Evolutionary conservation across 2,329 filamentous ascomycete genomes (phyloP).

Genomic region (Aspergillus brasiliensis): DNA sequence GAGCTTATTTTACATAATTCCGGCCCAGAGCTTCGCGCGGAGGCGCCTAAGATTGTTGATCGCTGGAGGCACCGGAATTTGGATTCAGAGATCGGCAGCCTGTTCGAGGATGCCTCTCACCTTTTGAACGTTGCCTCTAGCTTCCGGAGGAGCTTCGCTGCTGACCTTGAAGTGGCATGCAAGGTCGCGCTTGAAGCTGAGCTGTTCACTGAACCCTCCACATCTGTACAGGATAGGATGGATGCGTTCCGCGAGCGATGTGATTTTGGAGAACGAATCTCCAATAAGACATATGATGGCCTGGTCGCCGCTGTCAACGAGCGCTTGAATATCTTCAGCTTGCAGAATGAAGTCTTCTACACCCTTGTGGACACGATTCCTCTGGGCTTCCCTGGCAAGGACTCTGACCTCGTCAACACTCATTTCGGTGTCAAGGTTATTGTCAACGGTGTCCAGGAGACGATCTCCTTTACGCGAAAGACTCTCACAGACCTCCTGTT

Average conservation of each 20-base stretch:
- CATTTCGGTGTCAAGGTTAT: conserved; percentile 75
- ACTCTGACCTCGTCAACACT: conserved; percentile 55
- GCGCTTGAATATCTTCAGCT: conserved; percentile 55
- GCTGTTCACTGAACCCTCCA: conserved; percentile 71
- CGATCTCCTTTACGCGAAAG: conserved; percentile 69
- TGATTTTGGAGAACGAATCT: conserved; percentile 75
- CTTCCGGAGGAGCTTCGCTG: conserved; percentile 71
- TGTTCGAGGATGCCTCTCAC: conserved; percentile 58
- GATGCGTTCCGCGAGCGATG: conserved; percentile 76
- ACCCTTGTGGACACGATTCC: conserved; percentile 54
- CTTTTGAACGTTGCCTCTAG: conserved; percentile 69
- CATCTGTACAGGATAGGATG: conserved; percentile 72
- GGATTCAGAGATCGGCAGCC: conserved; percentile 52
- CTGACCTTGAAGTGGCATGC: conserved; percentile 69
- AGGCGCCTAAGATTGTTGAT: conserved; percentile 42
- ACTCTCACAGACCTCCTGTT: conserved; percentile 81
- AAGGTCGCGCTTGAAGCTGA: conserved; percentile 69
- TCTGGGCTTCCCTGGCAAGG: conserved; percentile 42
- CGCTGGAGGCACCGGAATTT: conserved; percentile 49
- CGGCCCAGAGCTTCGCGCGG: conserved; percentile 38
- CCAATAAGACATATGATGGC: conserved; percentile 75
- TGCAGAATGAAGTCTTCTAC: conserved; percentile 56
- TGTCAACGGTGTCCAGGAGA: conserved; percentile 77
- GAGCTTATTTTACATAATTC: conserved; percentile 76
- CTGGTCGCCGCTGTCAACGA: conserved; percentile 70